Percentiles rank a stretch among this genome's conserved stretches.
Evolutionary conservation across 169 alveolate species (phyloP).

Genomic region (Perkinsus marinus): DNA sequence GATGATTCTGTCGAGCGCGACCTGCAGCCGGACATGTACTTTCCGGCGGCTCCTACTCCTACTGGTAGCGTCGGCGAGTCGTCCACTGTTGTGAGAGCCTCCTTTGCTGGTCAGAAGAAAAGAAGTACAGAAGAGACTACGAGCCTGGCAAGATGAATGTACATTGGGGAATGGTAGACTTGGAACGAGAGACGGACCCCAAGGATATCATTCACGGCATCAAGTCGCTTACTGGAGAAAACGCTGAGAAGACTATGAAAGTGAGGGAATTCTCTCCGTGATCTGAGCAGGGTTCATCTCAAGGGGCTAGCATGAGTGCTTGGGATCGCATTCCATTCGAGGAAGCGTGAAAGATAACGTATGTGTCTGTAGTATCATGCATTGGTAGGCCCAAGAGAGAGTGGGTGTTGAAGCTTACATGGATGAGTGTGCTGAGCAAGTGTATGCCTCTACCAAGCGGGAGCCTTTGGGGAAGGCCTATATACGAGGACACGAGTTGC

Average conservation of each 20-base stretch:
- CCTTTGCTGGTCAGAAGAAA: not conserved
- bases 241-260: not conserved
- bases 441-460: not conserved
- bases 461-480: not conserved
- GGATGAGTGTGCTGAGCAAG: not conserved
- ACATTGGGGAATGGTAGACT: not conserved
- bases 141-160: not conserved
- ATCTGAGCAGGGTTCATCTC: too few species aligned
- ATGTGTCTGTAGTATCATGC: not conserved
- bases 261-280: too few species aligned
- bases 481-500: not conserved
- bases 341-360: not conserved
- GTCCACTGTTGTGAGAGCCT: not conserved
- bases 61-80: not conserved
- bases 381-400: not conserved
- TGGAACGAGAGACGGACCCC: not conserved
- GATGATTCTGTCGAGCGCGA: not conserved
- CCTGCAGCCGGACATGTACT: not conserved
- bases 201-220: not conserved
- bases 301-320: too few species aligned
- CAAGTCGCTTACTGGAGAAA: not conserved
- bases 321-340: too few species aligned
- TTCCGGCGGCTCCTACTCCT: not conserved
- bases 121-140: not conserved
- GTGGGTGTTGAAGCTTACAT: not conserved